Evolutionary conservation across 148 eudicot species (phyloP).

Genomic region (Suaeda aralocaspica): DNA sequence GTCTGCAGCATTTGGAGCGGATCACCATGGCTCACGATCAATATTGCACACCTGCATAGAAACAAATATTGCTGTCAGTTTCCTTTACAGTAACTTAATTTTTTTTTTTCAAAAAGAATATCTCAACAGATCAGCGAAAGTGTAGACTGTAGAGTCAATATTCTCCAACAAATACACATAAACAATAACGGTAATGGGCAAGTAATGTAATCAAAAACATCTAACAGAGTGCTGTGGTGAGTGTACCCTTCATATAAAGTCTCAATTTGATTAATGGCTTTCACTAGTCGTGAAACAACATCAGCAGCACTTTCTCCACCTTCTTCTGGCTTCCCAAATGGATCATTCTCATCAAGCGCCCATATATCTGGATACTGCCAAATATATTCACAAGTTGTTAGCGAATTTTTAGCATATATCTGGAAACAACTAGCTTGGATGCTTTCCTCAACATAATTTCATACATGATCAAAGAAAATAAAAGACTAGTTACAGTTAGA

Average conservation of each 20-base stretch:
- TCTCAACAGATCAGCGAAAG: neutral
- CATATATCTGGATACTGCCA: conserved; percentile 79
- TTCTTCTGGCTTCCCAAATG: conserved; percentile 69
- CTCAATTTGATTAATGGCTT: conserved; percentile 60
- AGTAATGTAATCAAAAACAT: neutral
- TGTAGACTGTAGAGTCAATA: neutral
- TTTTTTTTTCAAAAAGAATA: neutral
- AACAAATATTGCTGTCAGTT: neutral
- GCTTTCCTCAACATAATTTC: no score
- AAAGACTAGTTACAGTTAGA: no score
- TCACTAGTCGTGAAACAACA: conserved; percentile 77
- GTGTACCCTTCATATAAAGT: conserved; percentile 60
- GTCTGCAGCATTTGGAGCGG: conserved; percentile 91
- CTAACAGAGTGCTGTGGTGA: neutral
- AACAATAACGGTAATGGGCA: neutral
- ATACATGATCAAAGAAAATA: no score
- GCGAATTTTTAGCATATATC: no score
- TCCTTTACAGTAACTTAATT: no score
- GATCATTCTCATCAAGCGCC: conserved; percentile 79
- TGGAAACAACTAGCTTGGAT: no score
- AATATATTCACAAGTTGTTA: conserved; percentile 2
- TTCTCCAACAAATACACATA: neutral
- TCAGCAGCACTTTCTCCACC: conserved; percentile 97
- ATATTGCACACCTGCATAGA: conserved; percentile 58
- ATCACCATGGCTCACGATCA: conserved; percentile 94